These are phyloP conservation scores for Xylaria sp. DNA, from an alignment of 2,329 filamentous ascomycete genomes.

Conservation along the genomic window DNA sequence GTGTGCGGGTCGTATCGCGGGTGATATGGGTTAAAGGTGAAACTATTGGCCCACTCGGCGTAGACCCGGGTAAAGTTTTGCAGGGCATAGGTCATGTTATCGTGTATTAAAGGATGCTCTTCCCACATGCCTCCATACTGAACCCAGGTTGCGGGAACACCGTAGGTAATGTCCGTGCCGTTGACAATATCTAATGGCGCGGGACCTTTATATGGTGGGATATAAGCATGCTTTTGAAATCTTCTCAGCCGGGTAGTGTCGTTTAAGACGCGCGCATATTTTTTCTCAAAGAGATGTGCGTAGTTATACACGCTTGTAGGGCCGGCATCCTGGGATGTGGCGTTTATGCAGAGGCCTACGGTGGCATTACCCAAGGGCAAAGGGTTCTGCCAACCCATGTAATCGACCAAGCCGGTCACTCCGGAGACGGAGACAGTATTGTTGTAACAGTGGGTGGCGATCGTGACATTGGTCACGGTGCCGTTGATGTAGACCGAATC, in stretches of 20 bases:
- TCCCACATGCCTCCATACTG: slow-evolving; percentile 57
- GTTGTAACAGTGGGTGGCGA: slow-evolving; percentile 48
- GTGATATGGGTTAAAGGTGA: slow-evolving; percentile 55
- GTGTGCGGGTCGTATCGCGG: slow-evolving; percentile 56
- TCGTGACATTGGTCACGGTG: slow-evolving; percentile 40
- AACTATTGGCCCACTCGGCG: slow-evolving; percentile 56
- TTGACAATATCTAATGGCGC: slow-evolving; percentile 27
- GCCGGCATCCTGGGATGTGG: slow-evolving; percentile 45
- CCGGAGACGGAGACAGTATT: slow-evolving; percentile 43
- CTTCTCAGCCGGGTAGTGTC: slow-evolving; percentile 18
- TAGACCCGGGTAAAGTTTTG: slow-evolving; percentile 54
- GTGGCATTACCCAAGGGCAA: slow-evolving; percentile 36
- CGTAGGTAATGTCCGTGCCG: slow-evolving; percentile 21
- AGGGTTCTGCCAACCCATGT: slow-evolving; percentile 44
- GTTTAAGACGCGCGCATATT: slow-evolving; percentile 21
- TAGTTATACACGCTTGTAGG: slow-evolving; percentile 34
- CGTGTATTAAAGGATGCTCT: slow-evolving; percentile 55
- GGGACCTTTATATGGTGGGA: slow-evolving; percentile 11
- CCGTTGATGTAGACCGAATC: slow-evolving; percentile 56
- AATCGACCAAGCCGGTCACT: slow-evolving; percentile 46
- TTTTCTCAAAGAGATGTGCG: slow-evolving; percentile 14
- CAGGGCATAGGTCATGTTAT: slow-evolving; percentile 53
- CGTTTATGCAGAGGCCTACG: slow-evolving; percentile 48
- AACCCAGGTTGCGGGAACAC: slow-evolving; percentile 44
- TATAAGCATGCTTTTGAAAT: slow-evolving; percentile 18